phyloP scores from a whole-genome alignment of 352 stramenopile genomes.

The Globisporangium barbulae region DNA sequence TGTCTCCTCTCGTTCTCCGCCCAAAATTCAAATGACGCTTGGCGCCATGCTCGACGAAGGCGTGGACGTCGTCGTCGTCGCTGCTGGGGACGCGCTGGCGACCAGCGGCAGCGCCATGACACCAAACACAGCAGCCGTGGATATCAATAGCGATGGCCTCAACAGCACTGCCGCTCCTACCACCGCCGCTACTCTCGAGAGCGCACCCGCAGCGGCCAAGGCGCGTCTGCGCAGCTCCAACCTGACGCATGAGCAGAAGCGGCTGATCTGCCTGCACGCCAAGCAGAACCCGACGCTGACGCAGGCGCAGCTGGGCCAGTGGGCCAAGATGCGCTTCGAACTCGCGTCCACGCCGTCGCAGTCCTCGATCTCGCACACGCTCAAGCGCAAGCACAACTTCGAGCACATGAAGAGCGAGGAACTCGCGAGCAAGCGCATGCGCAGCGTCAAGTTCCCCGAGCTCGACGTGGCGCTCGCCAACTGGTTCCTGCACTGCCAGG shows the following conservation, averaged over 20 bases:
- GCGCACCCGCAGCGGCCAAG: constrained; percentile 17
- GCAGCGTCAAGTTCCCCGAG: constrained; percentile 71
- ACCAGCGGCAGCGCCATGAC: neutral
- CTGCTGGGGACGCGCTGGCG: neutral
- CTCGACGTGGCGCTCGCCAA: constrained; percentile 78
- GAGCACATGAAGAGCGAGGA: constrained; percentile 75
- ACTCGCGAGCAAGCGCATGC: constrained; percentile 71
- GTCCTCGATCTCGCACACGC: constrained; percentile 79
- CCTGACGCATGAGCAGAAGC: constrained; percentile 82
- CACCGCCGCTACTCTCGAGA: neutral
- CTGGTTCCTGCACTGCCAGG: constrained; percentile 77
- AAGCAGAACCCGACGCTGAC: constrained; percentile 70
- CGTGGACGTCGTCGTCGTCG: neutral
- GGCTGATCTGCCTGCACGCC: constrained; percentile 67
- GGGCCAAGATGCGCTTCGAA: constrained; percentile 67
- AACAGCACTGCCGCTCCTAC: neutral
- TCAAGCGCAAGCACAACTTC: constrained; percentile 68
- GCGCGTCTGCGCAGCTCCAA: constrained; percentile 60
- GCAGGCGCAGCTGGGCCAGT: constrained; percentile 68
- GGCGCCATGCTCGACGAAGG: neutral
- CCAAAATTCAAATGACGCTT: constrained; percentile 4
- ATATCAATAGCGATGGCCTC: neutral
- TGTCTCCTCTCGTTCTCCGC: too few species aligned
- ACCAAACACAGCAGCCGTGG: neutral
- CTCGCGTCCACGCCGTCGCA: constrained; percentile 66